phyloP scores from a whole-genome alignment of 495 filamentous ascomycete species.

The Acidiella bohemica region DNA sequence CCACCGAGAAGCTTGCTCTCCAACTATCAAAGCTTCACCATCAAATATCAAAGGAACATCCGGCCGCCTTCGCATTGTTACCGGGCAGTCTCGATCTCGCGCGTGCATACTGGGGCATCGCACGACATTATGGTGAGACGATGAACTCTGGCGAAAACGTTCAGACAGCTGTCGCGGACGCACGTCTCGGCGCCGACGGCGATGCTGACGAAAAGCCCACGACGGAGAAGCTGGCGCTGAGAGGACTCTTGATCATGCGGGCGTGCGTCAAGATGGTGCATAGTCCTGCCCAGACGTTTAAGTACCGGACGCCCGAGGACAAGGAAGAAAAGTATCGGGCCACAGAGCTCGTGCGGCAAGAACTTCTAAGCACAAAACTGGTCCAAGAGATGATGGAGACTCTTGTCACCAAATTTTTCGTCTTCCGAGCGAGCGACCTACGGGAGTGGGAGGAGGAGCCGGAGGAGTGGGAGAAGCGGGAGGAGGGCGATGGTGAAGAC shows the following conservation, averaged over 20 bases:
- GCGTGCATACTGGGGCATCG: conserved; percentile 69
- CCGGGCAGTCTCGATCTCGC: conserved; percentile 64
- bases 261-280: conserved; percentile 74
- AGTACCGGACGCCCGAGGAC: conserved; percentile 54
- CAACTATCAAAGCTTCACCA: conserved; percentile 87
- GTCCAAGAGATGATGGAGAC: conserved; percentile 67
- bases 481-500: conserved; percentile 63
- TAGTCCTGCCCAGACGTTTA: conserved; percentile 65
- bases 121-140: conserved; percentile 57
- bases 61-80: conserved; percentile 66
- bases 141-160: conserved; percentile 40
- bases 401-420: conserved; percentile 75
- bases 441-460: conserved; percentile 84
- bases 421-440: conserved; percentile 73
- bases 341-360: conserved; percentile 47
- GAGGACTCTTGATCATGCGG: conserved; percentile 69
- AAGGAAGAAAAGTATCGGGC: conserved; percentile 57
- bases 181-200: conserved; percentile 36
- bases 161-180: conserved; percentile 10
- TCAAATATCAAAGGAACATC: conserved; percentile 61
- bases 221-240: conserved; percentile 62
- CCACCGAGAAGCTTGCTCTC: conserved; percentile 71
- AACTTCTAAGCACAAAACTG: conserved; percentile 61
- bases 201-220: conserved; percentile 43
- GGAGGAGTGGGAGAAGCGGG: conserved; percentile 79